These are phyloP conservation scores for Lachancea dasiensis DNA, from an alignment of 805 yeast genomes.

Conservation along the genomic window DNA sequence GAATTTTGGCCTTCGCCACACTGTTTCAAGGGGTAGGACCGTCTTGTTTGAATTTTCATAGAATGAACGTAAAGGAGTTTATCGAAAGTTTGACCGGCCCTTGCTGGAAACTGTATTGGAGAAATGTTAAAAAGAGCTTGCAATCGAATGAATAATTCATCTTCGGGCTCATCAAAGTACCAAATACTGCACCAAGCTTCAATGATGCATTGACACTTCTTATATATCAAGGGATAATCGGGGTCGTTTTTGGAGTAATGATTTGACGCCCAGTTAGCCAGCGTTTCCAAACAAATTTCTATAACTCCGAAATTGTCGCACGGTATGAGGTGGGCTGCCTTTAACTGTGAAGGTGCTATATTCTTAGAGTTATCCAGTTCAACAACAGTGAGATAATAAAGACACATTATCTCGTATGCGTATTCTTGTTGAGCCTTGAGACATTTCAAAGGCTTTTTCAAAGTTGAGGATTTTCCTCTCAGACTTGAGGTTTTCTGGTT, in stretches of 20 bases:
- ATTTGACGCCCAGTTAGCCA: conserved; percentile 20
- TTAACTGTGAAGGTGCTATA: conserved; percentile 22
- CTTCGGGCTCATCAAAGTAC: conserved; percentile 17
- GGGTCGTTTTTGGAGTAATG: conserved; percentile 12
- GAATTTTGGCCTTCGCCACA: neutral
- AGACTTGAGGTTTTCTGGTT: neutral
- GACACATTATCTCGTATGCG: conserved; percentile 26
- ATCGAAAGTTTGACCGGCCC: conserved; percentile 2
- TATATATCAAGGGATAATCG: conserved; percentile 19
- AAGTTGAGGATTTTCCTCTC: too few species aligned
- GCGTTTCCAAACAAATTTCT: conserved; percentile 18
- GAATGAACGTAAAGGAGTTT: conserved; percentile 10
- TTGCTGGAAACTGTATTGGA: conserved; percentile 2
- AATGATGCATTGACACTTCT: conserved; percentile 21
- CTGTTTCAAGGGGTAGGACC: neutral
- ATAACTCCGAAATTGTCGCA: conserved; percentile 25
- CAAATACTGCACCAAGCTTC: conserved; percentile 24
- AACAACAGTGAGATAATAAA: conserved; percentile 25
- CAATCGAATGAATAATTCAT: conserved; percentile 15
- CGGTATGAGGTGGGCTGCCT: conserved; percentile 25
- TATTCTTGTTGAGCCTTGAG: conserved; percentile 16
- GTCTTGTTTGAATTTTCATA: conserved; percentile 5
- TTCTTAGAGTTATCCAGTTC: conserved; percentile 13
- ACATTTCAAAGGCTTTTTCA: neutral
- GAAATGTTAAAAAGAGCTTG: conserved; percentile 11